phyloP scores from a whole-genome alignment of 176 grass and related monocot genomes.

The Metroxylon sagu region DNA sequence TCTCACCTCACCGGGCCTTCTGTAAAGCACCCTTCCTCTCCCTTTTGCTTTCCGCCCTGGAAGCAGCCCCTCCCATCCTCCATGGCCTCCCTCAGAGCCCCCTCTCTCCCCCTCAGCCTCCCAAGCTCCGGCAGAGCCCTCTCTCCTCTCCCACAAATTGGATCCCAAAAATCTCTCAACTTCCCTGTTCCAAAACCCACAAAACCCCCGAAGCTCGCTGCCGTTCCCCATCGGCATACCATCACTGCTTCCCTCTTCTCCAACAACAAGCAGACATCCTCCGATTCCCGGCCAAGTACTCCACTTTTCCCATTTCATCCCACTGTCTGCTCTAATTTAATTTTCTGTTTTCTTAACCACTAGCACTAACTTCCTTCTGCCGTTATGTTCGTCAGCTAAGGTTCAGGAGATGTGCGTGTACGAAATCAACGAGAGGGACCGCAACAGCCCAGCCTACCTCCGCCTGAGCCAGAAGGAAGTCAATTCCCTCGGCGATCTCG shows the following conservation, averaged over 20 bases:
- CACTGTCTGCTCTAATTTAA: too few species aligned
- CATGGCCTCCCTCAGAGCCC: neutral
- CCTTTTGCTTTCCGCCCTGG: too few species aligned
- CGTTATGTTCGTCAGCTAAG: neutral
- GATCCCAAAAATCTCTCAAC: neutral
- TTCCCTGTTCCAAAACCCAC: neutral
- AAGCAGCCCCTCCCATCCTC: neutral
- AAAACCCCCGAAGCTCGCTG: too few species aligned
- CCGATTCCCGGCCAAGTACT: neutral
- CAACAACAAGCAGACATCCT: neutral
- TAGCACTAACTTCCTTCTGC: too few species aligned
- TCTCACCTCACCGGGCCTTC: too few species aligned
- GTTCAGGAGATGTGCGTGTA: conserved; percentile 1
- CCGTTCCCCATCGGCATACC: neutral
- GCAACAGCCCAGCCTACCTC: conserved; percentile 6
- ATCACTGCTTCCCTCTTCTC: neutral
- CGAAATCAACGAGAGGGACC: conserved; percentile 2
- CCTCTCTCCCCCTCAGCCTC: neutral
- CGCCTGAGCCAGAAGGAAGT: conserved; percentile 1
- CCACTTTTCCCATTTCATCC: too few species aligned
- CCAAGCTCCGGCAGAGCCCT: neutral
- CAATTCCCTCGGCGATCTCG: conserved; percentile 7
- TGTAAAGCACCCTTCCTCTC: too few species aligned
- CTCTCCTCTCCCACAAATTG: neutral
- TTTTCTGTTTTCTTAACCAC: too few species aligned